Conservation (phyloP, 257 asterid genomes). For the Jasminum sambac region DNA sequence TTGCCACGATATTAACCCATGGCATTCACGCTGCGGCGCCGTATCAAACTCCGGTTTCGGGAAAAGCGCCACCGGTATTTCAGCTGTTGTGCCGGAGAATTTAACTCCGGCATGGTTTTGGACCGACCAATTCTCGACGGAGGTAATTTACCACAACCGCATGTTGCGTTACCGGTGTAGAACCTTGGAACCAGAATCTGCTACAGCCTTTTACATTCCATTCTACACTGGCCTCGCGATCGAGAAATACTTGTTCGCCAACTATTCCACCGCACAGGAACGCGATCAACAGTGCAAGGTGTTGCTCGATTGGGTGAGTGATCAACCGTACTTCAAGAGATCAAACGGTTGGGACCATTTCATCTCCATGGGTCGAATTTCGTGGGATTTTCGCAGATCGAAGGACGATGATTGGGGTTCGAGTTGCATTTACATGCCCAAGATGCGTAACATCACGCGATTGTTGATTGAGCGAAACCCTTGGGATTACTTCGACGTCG, state of each 20-base stretch:
- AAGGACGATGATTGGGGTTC: slow-evolving; percentile 66
- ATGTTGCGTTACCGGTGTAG: slow-evolving; percentile 59
- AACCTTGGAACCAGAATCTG: slow-evolving; percentile 48
- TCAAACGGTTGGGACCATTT: slow-evolving; percentile 75
- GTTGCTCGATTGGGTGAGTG: slow-evolving; percentile 60
- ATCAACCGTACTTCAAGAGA: slow-evolving; percentile 43
- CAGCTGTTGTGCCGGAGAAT: slow-evolving; percentile 39
- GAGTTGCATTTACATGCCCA: slow-evolving; percentile 54
- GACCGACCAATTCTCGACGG: slow-evolving; percentile 76
- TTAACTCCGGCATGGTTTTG: slow-evolving; percentile 55
- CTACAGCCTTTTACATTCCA: slow-evolving; percentile 70
- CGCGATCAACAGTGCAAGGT: slow-evolving; percentile 60
- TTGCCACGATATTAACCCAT: slow-evolving; percentile 56
- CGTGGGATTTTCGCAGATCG: slow-evolving; percentile 85
- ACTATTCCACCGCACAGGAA: slow-evolving; percentile 39
- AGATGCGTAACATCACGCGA: slow-evolving; percentile 70
- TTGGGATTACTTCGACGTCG: slow-evolving; percentile 74
- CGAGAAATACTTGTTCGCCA: slow-evolving; percentile 47
- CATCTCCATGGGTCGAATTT: slow-evolving; percentile 59
- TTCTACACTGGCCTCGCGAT: slow-evolving; percentile 76
- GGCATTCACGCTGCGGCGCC: slow-evolving; percentile 66
- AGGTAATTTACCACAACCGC: slow-evolving; percentile 59
- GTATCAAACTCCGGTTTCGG: slow-evolving; percentile 73
- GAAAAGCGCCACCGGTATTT: slow-evolving; percentile 29
- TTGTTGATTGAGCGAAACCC: slow-evolving; percentile 63